These are phyloP conservation scores for Nannizzia gypsea DNA, from an alignment of 2,329 filamentous ascomycete genomes.

Conservation along the genomic window DNA sequence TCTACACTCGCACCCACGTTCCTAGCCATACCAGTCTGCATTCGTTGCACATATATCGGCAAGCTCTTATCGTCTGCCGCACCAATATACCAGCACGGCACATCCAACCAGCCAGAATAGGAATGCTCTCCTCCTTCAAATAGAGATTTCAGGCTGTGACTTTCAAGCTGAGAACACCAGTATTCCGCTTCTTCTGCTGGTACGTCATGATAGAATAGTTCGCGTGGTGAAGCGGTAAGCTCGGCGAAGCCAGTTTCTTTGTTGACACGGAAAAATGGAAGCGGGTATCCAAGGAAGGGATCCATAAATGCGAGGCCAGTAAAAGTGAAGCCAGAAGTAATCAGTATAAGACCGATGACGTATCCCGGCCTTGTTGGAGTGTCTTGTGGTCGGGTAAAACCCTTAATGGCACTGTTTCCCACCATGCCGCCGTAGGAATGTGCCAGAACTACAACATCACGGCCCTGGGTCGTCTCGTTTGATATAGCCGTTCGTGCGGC, in stretches of 20 bases:
- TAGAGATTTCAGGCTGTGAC: background rate
- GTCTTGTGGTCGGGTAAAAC: background rate
- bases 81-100: background rate
- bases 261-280: background rate
- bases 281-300: background rate
- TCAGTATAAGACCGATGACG: background rate
- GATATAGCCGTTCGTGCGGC: background rate
- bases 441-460: background rate
- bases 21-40: background rate
- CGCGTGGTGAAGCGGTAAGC: background rate
- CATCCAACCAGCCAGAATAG: background rate
- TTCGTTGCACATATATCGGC: background rate
- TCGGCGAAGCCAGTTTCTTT: background rate
- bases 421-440: background rate
- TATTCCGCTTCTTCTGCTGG: background rate
- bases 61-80: background rate
- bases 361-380: background rate
- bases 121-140: background rate
- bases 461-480: background rate
- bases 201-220: background rate
- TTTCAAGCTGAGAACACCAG: background rate
- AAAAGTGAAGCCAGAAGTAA: background rate
- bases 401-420: background rate
- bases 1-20: background rate
- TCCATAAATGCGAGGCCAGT: background rate